Base-by-base conservation (phyloP, 1,284 basidiomycete genomes). In the Cryptococcus amylolentus region DNA sequence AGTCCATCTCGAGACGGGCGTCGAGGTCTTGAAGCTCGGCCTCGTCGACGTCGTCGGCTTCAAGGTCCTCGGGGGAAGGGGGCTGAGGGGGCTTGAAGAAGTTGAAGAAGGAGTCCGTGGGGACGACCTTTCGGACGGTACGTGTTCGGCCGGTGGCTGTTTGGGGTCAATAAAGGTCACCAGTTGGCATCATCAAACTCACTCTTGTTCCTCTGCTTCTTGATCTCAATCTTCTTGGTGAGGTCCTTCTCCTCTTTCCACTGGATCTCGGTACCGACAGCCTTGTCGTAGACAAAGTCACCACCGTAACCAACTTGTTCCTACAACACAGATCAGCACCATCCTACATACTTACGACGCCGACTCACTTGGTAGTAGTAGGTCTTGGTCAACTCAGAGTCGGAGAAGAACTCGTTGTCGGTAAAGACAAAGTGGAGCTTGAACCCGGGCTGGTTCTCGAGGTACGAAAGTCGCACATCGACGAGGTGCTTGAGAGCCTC, bases 161-260 rank as follows among this genome's bases (percentile, higher is more conserved):
- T n/a, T n/a, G n/a, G n/a, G n/a, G n/a, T n/a, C n/a, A n/a, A n/a
- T n/a, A n/a, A n/a, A n/a, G n/a, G n/a, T n/a, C n/a, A n/a, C n/a
- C n/a, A n/a, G n/a, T n/a, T n/a, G n/a, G n/a, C n/a, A n/a, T n/a
- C n/a, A n/a, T n/a, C n/a, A n/a, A n/a, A n/a, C 86, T 59, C 70
- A 94, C 91, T 91, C 84, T 98, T 98, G 82, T 98, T 98, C 69
- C 94, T 83, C 80, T 98, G 95, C 83, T 97, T 98, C 85, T 97
- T 97, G 77, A 97, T 94, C 81, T 98, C 95, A 68, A 92, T 88
- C 81, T 91, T 90, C 81, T 94, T 93, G 54, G 94, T 98, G 58
- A 98, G 82, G 80, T 98, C 91, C 81, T 95, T 95, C 70, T 96
- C 95, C 77, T 92, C 92, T 81, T 95, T 96, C 95, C 95, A 98